Conservation (phyloP, 768 basidiomycete genomes). For the Boletus rex-veris region DNA sequence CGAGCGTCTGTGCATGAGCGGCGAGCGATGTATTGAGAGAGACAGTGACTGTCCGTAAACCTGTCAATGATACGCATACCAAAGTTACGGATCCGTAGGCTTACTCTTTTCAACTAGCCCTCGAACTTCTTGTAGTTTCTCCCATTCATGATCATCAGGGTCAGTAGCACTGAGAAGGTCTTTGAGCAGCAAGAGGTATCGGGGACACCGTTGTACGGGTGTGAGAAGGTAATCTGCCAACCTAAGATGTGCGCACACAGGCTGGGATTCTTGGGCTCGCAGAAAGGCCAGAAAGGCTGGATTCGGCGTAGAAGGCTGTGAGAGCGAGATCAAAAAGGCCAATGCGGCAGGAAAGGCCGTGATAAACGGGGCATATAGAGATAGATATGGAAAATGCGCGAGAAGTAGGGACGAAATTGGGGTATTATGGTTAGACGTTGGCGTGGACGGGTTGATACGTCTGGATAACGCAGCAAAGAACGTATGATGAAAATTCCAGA, state of each 20-base stretch:
- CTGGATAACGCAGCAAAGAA: constrained; percentile 61
- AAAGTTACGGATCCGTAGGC: constrained; percentile 9
- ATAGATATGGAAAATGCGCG: constrained; percentile 84
- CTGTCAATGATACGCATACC: constrained; percentile 3
- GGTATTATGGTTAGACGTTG: constrained; percentile 29
- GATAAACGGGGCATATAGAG: constrained; percentile 82
- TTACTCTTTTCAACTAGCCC: constrained; percentile 73
- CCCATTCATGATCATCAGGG: constrained; percentile 63
- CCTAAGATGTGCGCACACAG: constrained; percentile 68
- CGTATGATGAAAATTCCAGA: constrained; percentile 83
- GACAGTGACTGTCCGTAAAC: constrained; percentile 53
- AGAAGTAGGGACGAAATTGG: constrained; percentile 60
- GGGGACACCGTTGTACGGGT: constrained; percentile 83
- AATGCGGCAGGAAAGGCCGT: constrained; percentile 72
- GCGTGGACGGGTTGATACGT: constrained; percentile 30
- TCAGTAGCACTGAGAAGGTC: constrained; percentile 72
- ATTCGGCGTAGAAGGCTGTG: constrained; percentile 40
- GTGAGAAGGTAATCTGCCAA: constrained; percentile 84
- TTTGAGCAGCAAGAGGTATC: constrained; percentile 79
- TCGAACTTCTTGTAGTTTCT: constrained; percentile 55
- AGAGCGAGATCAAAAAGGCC: constrained; percentile 52
- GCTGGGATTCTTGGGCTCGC: constrained; percentile 60
- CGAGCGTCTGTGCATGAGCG: constrained; percentile 71
- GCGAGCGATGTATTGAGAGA: constrained; percentile 79
- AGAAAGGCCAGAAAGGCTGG: constrained; percentile 62